These are phyloP conservation scores for Penicillium crustosum DNA, from an alignment of 2,329 filamentous ascomycete genomes.

Conservation along the genomic window DNA sequence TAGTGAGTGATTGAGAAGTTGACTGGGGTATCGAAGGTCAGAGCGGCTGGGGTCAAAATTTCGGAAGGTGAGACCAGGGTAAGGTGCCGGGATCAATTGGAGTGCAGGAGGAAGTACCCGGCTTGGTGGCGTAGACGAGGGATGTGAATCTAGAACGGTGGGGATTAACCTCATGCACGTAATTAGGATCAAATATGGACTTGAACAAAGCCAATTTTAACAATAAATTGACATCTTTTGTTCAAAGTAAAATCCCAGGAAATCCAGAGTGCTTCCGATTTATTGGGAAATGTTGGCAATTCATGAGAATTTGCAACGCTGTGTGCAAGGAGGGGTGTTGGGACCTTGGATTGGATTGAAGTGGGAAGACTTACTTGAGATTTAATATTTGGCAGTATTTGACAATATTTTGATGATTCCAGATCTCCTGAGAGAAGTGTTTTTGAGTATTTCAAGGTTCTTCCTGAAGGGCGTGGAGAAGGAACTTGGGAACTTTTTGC, in stretches of 20 bases:
- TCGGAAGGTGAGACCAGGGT: conserved; percentile 7
- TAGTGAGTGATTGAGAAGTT: conserved; percentile 13
- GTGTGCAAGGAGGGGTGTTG: conserved; percentile 23
- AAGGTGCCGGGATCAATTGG: conserved; percentile 12
- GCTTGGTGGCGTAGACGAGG: conserved; percentile 23
- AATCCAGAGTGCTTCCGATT: neutral
- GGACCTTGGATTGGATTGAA: neutral
- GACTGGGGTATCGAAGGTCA: neutral
- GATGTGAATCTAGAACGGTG: conserved; percentile 26
- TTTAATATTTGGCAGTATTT: neutral
- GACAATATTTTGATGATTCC: neutral
- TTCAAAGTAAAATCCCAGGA: neutral
- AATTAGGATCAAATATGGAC: neutral
- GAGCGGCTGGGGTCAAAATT: conserved; percentile 4
- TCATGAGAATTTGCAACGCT: conserved; percentile 23
- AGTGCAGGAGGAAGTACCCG: conserved; percentile 17
- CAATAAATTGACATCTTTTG: neutral
- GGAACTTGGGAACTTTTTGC: conserved; percentile 11
- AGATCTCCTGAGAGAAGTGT: neutral
- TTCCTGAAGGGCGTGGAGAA: neutral
- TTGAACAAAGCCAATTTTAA: neutral
- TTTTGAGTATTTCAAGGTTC: neutral
- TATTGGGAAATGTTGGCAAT: neutral
- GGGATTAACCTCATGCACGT: conserved; percentile 23
- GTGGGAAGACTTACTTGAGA: neutral